Evolutionary conservation across 2,329 filamentous ascomycete species (phyloP).

Genomic region (Tothia fuscella): DNA sequence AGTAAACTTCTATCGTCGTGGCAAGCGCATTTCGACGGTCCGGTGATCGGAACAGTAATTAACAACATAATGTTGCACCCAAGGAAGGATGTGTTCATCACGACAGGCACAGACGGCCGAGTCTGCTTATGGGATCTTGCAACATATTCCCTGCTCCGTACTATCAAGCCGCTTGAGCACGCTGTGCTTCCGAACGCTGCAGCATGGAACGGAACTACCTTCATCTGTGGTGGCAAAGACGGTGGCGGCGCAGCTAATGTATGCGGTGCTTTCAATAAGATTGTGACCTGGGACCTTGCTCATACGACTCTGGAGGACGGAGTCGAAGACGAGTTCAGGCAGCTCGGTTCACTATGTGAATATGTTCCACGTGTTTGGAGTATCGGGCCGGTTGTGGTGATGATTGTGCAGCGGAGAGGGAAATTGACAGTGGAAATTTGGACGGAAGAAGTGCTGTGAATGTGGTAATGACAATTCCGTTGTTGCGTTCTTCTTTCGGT

Average conservation of each 20-base stretch:
- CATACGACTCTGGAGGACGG: neutral
- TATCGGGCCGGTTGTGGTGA: too few relatives aligned
- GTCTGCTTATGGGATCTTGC: neutral
- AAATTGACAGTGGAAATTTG: too few relatives aligned
- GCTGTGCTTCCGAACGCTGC: neutral
- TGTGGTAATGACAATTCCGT: too few relatives aligned
- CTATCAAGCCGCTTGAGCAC: neutral
- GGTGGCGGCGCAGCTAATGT: neutral
- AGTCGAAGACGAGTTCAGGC: too few relatives aligned
- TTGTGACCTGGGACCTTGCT: neutral
- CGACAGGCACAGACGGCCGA: neutral
- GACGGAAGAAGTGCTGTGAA: too few relatives aligned
- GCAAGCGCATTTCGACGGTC: too few relatives aligned
- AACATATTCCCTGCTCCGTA: neutral
- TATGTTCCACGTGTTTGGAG: too few relatives aligned
- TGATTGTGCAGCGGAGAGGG: too few relatives aligned
- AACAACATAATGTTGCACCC: neutral
- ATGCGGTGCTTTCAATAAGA: neutral
- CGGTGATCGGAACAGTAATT: too few relatives aligned
- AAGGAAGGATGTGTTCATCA: neutral
- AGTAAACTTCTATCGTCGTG: too few relatives aligned
- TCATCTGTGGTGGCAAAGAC: neutral
- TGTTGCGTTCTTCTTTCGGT: too few relatives aligned
- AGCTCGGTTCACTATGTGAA: too few relatives aligned
- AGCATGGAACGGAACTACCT: neutral